Conservation (phyloP, 495 filamentous ascomycete genomes). For the Talaromyces thailandensis region DNA sequence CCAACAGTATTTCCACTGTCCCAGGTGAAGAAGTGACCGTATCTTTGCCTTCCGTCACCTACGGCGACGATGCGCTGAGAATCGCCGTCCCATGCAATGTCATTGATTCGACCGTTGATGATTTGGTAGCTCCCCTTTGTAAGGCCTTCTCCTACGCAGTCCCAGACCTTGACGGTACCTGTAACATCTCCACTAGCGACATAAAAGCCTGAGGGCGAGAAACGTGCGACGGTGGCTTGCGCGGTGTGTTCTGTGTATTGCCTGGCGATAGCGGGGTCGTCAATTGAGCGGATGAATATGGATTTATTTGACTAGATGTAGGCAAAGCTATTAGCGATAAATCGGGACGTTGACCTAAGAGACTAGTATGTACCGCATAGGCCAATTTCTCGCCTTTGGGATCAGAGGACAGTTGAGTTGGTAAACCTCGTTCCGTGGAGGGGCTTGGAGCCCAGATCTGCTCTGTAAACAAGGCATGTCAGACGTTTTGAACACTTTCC, state of each 20-base stretch:
- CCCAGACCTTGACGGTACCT: conserved; percentile 84
- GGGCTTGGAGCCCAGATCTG: conserved; percentile 70
- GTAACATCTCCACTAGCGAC: conserved; percentile 87
- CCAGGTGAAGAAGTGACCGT: conserved; percentile 88
- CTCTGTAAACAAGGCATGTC: conserved; percentile 31
- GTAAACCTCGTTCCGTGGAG: conserved; percentile 74
- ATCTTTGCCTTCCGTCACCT: conserved; percentile 87
- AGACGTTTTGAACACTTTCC: no score
- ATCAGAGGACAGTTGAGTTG: conserved; percentile 85
- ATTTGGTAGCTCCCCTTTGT: conserved; percentile 83
- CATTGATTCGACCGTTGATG: conserved; percentile 89
- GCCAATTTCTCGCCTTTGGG: conserved; percentile 86
- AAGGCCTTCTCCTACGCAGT: conserved; percentile 49
- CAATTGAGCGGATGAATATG: conserved; percentile 86
- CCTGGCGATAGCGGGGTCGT: conserved; percentile 68
- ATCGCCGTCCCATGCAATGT: conserved; percentile 96
- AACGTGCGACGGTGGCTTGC: conserved; percentile 82
- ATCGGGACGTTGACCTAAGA: neutral
- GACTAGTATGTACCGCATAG: conserved; percentile 63
- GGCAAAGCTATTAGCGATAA: conserved; percentile 2
- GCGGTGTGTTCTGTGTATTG: conserved; percentile 90
- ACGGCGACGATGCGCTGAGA: conserved; percentile 94
- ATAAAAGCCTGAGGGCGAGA: conserved; percentile 91
- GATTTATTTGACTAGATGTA: conserved; percentile 77
- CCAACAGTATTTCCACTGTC: conserved; percentile 95